Evolutionary conservation across 208 protist species (phyloP).

Genomic region (Borovskyia barvae): DNA sequence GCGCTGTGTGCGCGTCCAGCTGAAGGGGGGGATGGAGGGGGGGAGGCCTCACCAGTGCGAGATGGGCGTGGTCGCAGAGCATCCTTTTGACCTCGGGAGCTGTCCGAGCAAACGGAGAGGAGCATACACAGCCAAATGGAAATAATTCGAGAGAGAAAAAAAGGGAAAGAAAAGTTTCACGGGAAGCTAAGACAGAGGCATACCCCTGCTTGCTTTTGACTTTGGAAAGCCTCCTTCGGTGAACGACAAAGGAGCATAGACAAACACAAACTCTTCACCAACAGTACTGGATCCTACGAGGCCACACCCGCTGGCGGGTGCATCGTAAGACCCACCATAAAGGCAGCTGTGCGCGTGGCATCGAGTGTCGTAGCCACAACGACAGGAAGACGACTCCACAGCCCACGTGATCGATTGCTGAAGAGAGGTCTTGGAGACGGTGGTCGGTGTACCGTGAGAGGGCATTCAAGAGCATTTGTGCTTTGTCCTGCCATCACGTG

Average conservation of each 20-base stretch:
- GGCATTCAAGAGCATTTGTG: no score
- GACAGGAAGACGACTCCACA: slow-evolving; percentile 42
- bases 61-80: no score
- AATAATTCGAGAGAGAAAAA: no score
- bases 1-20: no score
- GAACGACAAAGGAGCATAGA: slow-evolving; percentile 2
- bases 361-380: slow-evolving; percentile 61
- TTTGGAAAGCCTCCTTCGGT: slow-evolving; percentile 2
- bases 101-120: no score
- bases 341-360: slow-evolving; percentile 43
- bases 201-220: background rate
- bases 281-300: background rate
- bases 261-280: no score
- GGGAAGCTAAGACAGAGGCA: background rate
- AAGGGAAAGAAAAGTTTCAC: background rate
- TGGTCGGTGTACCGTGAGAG: no score
- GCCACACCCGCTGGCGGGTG: slow-evolving; percentile 43
- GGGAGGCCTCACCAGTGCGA: no score
- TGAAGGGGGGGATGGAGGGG: no score
- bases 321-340: slow-evolving; percentile 57
- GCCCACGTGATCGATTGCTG: slow-evolving; percentile 39
- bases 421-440: slow-evolving; percentile 60
- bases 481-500: slow-evolving; percentile 28
- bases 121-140: no score
- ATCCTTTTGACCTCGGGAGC: no score